Percentiles rank a stretch among this genome's conserved stretches.
phyloP scores from a whole-genome alignment of 2,329 filamentous ascomycete genomes.

The Ceratocystis harringtonii region DNA sequence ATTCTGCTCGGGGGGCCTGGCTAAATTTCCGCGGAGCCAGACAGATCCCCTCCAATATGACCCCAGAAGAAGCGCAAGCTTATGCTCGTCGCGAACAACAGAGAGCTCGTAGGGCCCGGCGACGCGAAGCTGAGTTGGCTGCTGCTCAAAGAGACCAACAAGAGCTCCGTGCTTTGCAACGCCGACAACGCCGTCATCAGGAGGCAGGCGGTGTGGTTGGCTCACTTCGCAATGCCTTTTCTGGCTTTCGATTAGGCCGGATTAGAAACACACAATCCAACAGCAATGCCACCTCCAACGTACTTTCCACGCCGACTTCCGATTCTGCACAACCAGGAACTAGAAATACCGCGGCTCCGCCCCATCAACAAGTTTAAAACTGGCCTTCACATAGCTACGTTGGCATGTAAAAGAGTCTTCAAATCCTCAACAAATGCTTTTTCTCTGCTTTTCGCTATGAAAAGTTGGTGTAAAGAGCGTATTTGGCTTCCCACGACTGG shows the following conservation, averaged over 20 bases:
- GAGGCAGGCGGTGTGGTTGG: slow-evolving; percentile 2
- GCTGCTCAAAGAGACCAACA: slow-evolving; percentile 12
- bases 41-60: slow-evolving; percentile 25
- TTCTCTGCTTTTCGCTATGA: too few species aligned
- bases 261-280: background rate
- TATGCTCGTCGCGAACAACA: slow-evolving; percentile 12
- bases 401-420: too few species aligned
- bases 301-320: background rate
- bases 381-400: too few species aligned
- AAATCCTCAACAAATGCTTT: too few species aligned
- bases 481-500: background rate
- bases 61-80: slow-evolving; percentile 8
- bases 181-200: slow-evolving; percentile 4
- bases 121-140: slow-evolving; percentile 9
- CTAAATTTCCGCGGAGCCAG: slow-evolving; percentile 24
- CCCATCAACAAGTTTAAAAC: background rate
- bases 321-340: background rate
- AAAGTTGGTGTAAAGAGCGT: background rate
- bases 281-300: background rate
- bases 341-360: background rate
- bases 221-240: slow-evolving; percentile 17
- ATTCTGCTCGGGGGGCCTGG: slow-evolving; percentile 32
- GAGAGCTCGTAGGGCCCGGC: slow-evolving; percentile 11
- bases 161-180: slow-evolving; percentile 8
- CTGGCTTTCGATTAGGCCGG: slow-evolving; percentile 13